Conservation (phyloP, 1,139 yeast species). For the Blastobotrys malaysiensis region DNA sequence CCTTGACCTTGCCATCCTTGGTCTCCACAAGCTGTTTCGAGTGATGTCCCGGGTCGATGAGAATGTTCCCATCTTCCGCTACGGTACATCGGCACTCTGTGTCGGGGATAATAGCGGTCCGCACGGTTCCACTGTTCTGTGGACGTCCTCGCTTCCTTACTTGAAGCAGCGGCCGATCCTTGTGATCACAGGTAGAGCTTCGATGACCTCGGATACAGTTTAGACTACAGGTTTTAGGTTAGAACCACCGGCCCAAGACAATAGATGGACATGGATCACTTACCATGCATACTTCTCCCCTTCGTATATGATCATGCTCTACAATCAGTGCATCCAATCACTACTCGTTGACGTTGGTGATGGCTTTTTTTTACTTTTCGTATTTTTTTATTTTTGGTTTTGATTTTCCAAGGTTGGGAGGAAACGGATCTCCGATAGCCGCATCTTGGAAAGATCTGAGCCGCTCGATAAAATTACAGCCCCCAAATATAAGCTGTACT, state of each 20-base stretch:
- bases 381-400: background rate
- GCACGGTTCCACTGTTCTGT: conserved; percentile 19
- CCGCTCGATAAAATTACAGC: too few relatives aligned
- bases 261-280: too few relatives aligned
- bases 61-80: conserved; percentile 16
- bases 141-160: conserved; percentile 92
- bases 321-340: background rate
- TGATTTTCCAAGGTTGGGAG: background rate
- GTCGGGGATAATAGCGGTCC: conserved; percentile 29
- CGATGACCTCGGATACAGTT: conserved; percentile 87
- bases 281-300: conserved; percentile 73
- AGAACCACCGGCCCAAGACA: too few relatives aligned
- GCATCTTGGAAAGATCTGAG: background rate
- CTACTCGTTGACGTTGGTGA: background rate
- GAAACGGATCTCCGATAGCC: background rate
- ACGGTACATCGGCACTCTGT: conserved; percentile 5
- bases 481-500: background rate
- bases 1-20: conserved; percentile 21
- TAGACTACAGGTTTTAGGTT: conserved; percentile 17
- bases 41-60: conserved; percentile 22
- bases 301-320: conserved; percentile 71
- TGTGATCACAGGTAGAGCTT: conserved; percentile 80
- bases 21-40: conserved; percentile 25
- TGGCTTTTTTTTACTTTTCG: background rate
- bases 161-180: conserved; percentile 69